Conservation (phyloP, 2,329 filamentous ascomycete genomes). For the Aspergillus fischeri region DNA sequence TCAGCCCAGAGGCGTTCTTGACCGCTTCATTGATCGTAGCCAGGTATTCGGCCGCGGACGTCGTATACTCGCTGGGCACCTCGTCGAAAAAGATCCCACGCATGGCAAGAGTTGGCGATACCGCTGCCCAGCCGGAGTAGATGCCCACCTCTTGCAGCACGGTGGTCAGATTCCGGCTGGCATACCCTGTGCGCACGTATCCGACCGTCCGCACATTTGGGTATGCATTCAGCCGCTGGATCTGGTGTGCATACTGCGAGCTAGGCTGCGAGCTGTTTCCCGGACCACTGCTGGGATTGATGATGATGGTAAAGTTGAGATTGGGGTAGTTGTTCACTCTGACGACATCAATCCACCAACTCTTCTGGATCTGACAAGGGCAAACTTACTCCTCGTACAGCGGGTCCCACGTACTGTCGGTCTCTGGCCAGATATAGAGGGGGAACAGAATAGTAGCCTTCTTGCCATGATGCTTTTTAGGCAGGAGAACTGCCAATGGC, state of each 20-base stretch:
- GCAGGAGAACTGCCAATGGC: conserved; percentile 10
- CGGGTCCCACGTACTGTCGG: conserved; percentile 17
- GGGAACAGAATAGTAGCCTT: conserved; percentile 17
- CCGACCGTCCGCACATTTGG: conserved; percentile 39
- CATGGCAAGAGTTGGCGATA: conserved; percentile 25
- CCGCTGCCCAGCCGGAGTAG: conserved; percentile 36
- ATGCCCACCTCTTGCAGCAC: conserved; percentile 34
- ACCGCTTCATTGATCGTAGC: conserved; percentile 12
- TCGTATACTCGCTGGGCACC: conserved; percentile 20
- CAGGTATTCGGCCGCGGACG: conserved; percentile 17
- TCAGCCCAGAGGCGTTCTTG: conserved; percentile 9
- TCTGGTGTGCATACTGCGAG: conserved; percentile 29
- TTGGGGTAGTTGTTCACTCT: conserved; percentile 17
- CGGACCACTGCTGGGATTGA: conserved; percentile 32
- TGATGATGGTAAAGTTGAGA: conserved; percentile 25
- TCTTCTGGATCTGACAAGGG: neutral
- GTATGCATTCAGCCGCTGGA: conserved; percentile 35
- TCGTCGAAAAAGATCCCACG: conserved; percentile 42
- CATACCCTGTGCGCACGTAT: conserved; percentile 39
- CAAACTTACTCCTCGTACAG: conserved; percentile 18
- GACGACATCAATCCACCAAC: neutral
- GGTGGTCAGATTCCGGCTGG: conserved; percentile 22
- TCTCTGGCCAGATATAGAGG: conserved; percentile 23
- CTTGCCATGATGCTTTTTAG: conserved; percentile 2
- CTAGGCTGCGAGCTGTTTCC: conserved; percentile 29